These are phyloP conservation scores for Tagetes erecta DNA, from an alignment of 129 eudicot genomes.

Conservation along the genomic window DNA sequence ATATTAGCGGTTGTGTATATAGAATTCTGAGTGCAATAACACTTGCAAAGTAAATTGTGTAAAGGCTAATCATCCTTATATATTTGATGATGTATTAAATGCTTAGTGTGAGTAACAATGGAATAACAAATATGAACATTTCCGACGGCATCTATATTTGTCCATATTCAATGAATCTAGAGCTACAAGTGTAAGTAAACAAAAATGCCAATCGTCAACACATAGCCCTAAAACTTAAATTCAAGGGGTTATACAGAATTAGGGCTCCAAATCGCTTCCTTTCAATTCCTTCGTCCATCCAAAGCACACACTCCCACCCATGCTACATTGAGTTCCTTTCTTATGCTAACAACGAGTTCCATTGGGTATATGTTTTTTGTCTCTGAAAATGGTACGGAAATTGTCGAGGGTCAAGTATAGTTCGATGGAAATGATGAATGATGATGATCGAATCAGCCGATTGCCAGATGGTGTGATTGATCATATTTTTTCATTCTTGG, in stretches of 20 bases:
- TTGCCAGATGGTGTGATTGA: constrained; percentile 23
- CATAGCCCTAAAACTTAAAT: background rate
- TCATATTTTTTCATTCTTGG: constrained; percentile 15
- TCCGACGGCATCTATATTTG: constrained; percentile 1
- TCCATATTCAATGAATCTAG: constrained; percentile 21
- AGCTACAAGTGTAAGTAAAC: background rate
- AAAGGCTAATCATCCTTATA: constrained; percentile 5
- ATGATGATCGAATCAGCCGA: constrained; percentile 23
- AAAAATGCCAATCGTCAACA: background rate
- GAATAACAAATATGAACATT: background rate
- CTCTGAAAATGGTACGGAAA: background rate
- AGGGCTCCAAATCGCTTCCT: constrained; percentile 23
- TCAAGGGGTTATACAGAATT: background rate
- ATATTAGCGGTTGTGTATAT: background rate
- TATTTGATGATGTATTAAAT: background rate
- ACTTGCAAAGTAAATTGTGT: constrained; percentile 10
- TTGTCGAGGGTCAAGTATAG: background rate
- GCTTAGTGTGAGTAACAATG: constrained; percentile 20
- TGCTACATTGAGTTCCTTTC: constrained; percentile 7
- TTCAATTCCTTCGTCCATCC: background rate
- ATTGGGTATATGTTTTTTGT: background rate
- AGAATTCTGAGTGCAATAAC: background rate
- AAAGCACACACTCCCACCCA: constrained; percentile 10
- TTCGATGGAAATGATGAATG: background rate
- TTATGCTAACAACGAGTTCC: background rate